These are phyloP conservation scores for Irpex sp. DNA, from an alignment of 1,284 basidiomycete genomes.

Conservation along the genomic window DNA sequence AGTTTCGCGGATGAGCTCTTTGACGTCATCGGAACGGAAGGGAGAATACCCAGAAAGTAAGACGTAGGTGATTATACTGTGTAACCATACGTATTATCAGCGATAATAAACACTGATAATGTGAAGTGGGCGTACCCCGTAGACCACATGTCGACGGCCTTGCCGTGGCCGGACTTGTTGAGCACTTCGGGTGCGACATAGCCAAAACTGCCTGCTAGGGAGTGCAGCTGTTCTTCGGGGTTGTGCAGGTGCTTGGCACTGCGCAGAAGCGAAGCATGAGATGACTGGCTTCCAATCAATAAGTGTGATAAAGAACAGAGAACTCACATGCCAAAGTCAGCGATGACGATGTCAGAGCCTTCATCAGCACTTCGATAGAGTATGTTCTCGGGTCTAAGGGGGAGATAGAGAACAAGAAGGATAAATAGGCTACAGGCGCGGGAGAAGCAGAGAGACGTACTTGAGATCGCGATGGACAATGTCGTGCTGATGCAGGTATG, in stretches of 20 bases:
- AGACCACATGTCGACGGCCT: conserved; percentile 93
- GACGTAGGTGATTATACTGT: conserved; percentile 90
- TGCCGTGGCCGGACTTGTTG: conserved; percentile 80
- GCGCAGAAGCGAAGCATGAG: neutral
- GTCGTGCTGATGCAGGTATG: conserved; percentile 81
- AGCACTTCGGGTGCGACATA: conserved; percentile 96
- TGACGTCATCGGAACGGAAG: conserved; percentile 82
- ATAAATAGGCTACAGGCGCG: neutral
- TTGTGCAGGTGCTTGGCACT: conserved; percentile 85
- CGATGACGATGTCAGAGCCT: conserved; percentile 84
- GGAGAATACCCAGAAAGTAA: conserved; percentile 92
- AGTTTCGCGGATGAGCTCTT: conserved; percentile 79
- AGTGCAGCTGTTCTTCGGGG: conserved; percentile 74
- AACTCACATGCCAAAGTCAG: conserved; percentile 92
- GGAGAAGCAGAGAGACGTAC: conserved; percentile 34
- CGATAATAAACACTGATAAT: too few species aligned
- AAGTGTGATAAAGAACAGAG: conserved; percentile 1
- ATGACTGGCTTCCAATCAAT: neutral
- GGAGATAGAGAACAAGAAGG: too few species aligned
- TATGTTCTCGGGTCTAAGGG: conserved; percentile 87
- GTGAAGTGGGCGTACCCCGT: conserved; percentile 63
- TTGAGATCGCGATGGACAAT: conserved; percentile 94
- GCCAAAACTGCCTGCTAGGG: conserved; percentile 87
- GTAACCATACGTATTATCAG: neutral
- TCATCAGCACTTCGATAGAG: conserved; percentile 77